A percentile compares a stretch with the other conserved stretches of the same genome.
phyloP scores from a whole-genome alignment of 257 asterid genomes.

The Gardenia jasminoides region DNA sequence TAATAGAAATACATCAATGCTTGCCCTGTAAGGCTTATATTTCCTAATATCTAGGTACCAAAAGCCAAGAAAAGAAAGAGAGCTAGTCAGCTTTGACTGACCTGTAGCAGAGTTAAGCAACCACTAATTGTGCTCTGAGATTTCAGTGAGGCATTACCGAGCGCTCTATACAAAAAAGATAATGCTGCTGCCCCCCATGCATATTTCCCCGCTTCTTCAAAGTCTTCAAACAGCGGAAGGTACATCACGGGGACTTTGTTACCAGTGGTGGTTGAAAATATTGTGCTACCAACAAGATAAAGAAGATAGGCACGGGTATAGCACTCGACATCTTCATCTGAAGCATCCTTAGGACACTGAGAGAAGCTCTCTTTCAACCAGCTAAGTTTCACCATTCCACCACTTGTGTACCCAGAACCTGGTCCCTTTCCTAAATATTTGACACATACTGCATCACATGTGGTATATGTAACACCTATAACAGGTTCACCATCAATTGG shows the following conservation, averaged over 20 bases:
- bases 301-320: constrained; percentile 92
- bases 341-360: constrained; percentile 63
- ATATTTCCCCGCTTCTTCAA: constrained; percentile 83
- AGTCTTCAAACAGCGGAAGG: constrained; percentile 88
- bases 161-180: constrained; percentile 89
- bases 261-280: constrained; percentile 96
- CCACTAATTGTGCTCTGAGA: constrained; percentile 97
- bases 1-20: neutral
- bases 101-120: constrained; percentile 88
- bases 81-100: constrained; percentile 30
- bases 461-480: constrained; percentile 84
- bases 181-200: constrained; percentile 98
- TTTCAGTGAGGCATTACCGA: constrained; percentile 91
- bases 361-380: constrained; percentile 95
- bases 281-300: constrained; percentile 88
- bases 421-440: constrained; percentile 47
- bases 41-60: constrained; percentile 1
- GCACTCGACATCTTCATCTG: constrained; percentile 61
- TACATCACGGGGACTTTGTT: constrained; percentile 96
- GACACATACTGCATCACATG: constrained; percentile 48
- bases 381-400: constrained; percentile 91
- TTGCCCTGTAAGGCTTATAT: neutral
- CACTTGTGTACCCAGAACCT: constrained; percentile 49
- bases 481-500: constrained; percentile 92
- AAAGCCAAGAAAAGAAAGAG: constrained; percentile 9